These are phyloP conservation scores for Ustilago curta DNA, from an alignment of 1,284 basidiomycete genomes.

Conservation along the genomic window DNA sequence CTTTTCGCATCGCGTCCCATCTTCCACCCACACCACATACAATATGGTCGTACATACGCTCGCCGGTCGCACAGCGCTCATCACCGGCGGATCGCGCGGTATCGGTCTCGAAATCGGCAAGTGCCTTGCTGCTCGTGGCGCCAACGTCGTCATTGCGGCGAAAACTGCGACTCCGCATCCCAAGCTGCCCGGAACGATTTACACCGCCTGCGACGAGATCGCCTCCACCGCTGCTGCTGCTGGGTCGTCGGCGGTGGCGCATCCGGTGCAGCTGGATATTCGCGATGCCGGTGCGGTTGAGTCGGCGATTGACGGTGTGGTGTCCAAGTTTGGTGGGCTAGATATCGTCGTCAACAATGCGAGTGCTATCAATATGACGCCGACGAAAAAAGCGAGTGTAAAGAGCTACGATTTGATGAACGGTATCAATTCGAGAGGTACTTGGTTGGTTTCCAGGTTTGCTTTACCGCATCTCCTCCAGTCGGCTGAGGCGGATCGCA, in stretches of 20 bases:
- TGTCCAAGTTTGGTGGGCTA: slow-evolving; percentile 58
- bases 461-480: slow-evolving; percentile 64
- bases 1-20: no score
- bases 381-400: slow-evolving; percentile 45
- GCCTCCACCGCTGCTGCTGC: slow-evolving; percentile 37
- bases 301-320: slow-evolving; percentile 51
- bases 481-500: slow-evolving; percentile 37
- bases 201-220: slow-evolving; percentile 66
- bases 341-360: slow-evolving; percentile 69
- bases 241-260: slow-evolving; percentile 32
- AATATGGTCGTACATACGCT: slow-evolving; percentile 24
- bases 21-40: no score
- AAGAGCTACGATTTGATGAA: slow-evolving; percentile 60
- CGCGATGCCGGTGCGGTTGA: slow-evolving; percentile 58
- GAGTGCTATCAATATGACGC: slow-evolving; percentile 62
- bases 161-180: slow-evolving; percentile 53
- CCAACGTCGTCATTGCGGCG: slow-evolving; percentile 63
- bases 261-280: slow-evolving; percentile 68
- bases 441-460: slow-evolving; percentile 60
- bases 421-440: slow-evolving; percentile 64
- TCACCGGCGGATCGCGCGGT: slow-evolving; percentile 60
- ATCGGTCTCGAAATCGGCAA: slow-evolving; percentile 63
- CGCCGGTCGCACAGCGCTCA: slow-evolving; percentile 41
- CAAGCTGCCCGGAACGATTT: slow-evolving; percentile 68
- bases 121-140: slow-evolving; percentile 52